A percentile compares a stretch with the other conserved stretches of the same genome.
Evolutionary conservation across 2,329 filamentous ascomycete genomes (phyloP).

Genomic region (Teratosphaeria pseudoeucalypti): DNA sequence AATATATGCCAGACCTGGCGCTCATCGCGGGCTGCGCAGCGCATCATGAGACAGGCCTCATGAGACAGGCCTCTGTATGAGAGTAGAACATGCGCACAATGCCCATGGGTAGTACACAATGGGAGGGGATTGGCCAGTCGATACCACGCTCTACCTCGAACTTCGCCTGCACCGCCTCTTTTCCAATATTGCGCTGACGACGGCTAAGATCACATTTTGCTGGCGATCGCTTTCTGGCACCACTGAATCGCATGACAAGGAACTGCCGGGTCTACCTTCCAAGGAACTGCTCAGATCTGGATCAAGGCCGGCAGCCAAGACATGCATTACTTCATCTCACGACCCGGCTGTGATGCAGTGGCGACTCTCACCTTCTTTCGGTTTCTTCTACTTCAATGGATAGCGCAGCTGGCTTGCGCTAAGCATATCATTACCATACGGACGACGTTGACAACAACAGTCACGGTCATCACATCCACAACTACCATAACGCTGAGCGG

Average conservation of each 20-base stretch:
- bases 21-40: not conserved
- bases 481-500: conserved; percentile 9
- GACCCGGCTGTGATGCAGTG: not conserved
- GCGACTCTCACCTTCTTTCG: not conserved
- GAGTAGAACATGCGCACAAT: not conserved
- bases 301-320: not conserved
- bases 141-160: not conserved
- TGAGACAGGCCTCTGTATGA: not conserved
- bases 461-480: conserved; percentile 12
- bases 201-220: not conserved
- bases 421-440: not conserved
- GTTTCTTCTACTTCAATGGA: not conserved
- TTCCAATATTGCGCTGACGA: not conserved
- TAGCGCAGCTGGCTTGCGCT: not conserved
- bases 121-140: not conserved
- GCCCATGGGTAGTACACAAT: not conserved
- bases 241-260: not conserved
- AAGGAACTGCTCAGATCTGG: not conserved
- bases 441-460: conserved; percentile 14
- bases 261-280: not conserved
- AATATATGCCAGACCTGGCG: not conserved
- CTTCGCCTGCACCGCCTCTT: not conserved
- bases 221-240: not conserved
- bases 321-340: not conserved
- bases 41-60: not conserved